Evolutionary conservation across 345 rosid genomes (phyloP).

Genomic region (thale cress (Arabidopsis thaliana)): TAIR10.1 NC_003071.7:16212001-16212500

Average conservation of each 20-base stretch:
- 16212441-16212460: neutral
- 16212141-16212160: constrained; percentile 8
- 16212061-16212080: constrained; percentile 4
- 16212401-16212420: constrained; percentile 7
- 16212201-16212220: constrained; percentile 71
- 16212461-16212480: neutral
- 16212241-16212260: constrained; percentile 77
- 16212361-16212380: constrained; percentile 56
- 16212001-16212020: neutral
- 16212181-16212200: constrained; percentile 16
- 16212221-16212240: constrained; percentile 78
- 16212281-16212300: constrained; percentile 58
- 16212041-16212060: constrained; percentile 2
- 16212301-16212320: constrained; percentile 73
- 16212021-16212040: neutral
- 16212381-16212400: constrained; percentile 10
- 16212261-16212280: constrained; percentile 80
- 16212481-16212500: constrained; percentile 12
- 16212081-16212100: neutral
- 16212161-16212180: constrained; percentile 1
- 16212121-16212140: constrained; percentile 4
- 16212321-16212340: constrained; percentile 74
- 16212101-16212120: neutral
- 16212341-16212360: constrained; percentile 74
- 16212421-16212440: neutral